Conservation (phyloP, 805 yeast genomes). For the Allodekkera sacchari region DNA sequence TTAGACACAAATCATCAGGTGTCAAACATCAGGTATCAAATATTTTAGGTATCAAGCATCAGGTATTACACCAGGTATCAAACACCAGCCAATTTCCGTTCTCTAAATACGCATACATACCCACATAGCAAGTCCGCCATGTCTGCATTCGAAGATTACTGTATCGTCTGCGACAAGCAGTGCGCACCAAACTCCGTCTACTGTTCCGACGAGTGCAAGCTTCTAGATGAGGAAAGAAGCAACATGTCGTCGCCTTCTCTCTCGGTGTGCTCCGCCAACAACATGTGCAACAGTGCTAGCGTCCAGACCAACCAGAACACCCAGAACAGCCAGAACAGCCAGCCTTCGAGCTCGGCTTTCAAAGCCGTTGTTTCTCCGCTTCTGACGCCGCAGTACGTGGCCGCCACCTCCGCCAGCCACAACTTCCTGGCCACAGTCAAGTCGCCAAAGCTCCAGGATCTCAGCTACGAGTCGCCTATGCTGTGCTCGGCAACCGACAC, state of each 20-base stretch:
- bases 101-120: not conserved
- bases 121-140: slow-evolving; percentile 12
- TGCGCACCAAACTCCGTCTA: slow-evolving; percentile 24
- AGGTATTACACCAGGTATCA: not conserved
- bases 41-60: too few relatives aligned
- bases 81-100: not conserved
- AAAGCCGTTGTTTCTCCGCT: slow-evolving; percentile 22
- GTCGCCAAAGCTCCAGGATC: slow-evolving; percentile 18
- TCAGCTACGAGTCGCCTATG: slow-evolving; percentile 26
- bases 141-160: slow-evolving; percentile 33
- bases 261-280: slow-evolving; percentile 14
- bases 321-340: slow-evolving; percentile 1
- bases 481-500: slow-evolving; percentile 11
- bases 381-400: slow-evolving; percentile 20
- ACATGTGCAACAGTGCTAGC: slow-evolving; percentile 3
- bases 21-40: too few relatives aligned
- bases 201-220: slow-evolving; percentile 25
- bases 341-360: slow-evolving; percentile 7
- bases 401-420: slow-evolving; percentile 2
- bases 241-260: slow-evolving; percentile 17
- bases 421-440: slow-evolving; percentile 8
- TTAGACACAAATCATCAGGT: too few relatives aligned
- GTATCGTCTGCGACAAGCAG: slow-evolving; percentile 28
- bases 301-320: slow-evolving; percentile 1
- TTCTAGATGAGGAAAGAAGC: slow-evolving; percentile 16